Conservation (phyloP, 1,284 basidiomycete genomes). For the Melampsora abietis-canadensis region DNA sequence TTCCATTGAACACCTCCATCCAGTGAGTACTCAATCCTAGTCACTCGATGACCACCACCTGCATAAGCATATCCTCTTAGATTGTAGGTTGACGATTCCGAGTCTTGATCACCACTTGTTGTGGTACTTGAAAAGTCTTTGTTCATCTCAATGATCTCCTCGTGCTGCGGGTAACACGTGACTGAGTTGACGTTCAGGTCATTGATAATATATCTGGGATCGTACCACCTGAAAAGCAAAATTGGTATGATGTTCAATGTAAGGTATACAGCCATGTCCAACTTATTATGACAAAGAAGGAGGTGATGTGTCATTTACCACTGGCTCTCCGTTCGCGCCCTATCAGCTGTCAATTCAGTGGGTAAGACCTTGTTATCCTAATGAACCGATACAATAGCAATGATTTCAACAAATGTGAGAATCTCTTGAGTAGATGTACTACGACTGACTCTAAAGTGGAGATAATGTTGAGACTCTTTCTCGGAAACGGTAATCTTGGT, state of each 20-base stretch:
- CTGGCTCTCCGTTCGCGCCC: slow-evolving; percentile 60
- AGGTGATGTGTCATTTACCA: slow-evolving; percentile 51
- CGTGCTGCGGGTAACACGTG: slow-evolving; percentile 63
- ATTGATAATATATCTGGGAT: slow-evolving; percentile 59
- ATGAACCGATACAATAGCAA: slow-evolving; percentile 45
- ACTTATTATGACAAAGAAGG: too few species aligned
- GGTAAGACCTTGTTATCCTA: slow-evolving; percentile 67
- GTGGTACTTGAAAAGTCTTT: slow-evolving; percentile 2
- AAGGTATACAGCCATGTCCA: too few species aligned
- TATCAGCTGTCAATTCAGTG: slow-evolving; percentile 60
- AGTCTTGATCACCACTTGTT: slow-evolving; percentile 21
- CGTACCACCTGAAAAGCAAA: slow-evolving; percentile 59
- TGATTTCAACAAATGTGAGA: background rate
- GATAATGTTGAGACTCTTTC: slow-evolving; percentile 60
- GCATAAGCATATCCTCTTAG: slow-evolving; percentile 64
- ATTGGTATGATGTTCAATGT: too few species aligned
- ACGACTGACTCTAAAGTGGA: slow-evolving; percentile 52
- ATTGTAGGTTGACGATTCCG: slow-evolving; percentile 53
- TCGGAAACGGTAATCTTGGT: slow-evolving; percentile 61
- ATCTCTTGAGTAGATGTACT: background rate
- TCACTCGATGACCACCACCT: slow-evolving; percentile 65
- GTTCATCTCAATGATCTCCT: slow-evolving; percentile 56
- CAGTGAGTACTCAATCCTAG: slow-evolving; percentile 63
- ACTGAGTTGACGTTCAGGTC: slow-evolving; percentile 66
- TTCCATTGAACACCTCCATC: slow-evolving; percentile 63